Conservation (phyloP, 225 moss, liverwort and hornwort species). For the Thuidium tamariscinum region DNA sequence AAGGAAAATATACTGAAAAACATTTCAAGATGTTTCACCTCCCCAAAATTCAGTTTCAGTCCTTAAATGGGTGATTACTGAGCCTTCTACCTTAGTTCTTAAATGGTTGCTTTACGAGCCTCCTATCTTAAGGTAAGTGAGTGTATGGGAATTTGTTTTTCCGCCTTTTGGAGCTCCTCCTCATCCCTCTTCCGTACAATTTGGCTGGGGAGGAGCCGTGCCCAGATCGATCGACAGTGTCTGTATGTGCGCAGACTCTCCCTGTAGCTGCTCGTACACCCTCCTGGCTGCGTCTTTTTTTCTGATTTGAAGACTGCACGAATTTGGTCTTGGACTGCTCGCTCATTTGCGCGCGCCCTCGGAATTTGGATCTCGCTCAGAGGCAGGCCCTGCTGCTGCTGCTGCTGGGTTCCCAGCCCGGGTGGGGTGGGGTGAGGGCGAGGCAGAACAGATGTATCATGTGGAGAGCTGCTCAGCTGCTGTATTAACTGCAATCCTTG, state of each 20-base stretch:
- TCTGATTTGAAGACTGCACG: neutral
- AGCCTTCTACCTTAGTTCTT: too few relatives aligned
- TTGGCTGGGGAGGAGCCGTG: neutral
- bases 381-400: neutral
- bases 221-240: neutral
- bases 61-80: too few relatives aligned
- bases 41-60: too few relatives aligned
- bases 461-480: neutral
- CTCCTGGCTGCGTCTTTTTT: neutral
- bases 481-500: neutral
- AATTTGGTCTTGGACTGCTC: neutral
- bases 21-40: too few relatives aligned
- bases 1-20: too few relatives aligned
- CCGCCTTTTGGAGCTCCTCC: neutral
- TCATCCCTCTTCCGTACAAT: neutral
- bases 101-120: too few relatives aligned
- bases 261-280: neutral
- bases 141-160: neutral
- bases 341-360: neutral
- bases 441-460: neutral
- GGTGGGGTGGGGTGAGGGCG: too few relatives aligned
- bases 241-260: neutral
- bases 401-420: neutral
- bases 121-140: too few relatives aligned
- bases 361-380: neutral